phyloP scores from a whole-genome alignment of 2,329 filamentous ascomycete genomes.

The Talaromyces verruculosus region DNA sequence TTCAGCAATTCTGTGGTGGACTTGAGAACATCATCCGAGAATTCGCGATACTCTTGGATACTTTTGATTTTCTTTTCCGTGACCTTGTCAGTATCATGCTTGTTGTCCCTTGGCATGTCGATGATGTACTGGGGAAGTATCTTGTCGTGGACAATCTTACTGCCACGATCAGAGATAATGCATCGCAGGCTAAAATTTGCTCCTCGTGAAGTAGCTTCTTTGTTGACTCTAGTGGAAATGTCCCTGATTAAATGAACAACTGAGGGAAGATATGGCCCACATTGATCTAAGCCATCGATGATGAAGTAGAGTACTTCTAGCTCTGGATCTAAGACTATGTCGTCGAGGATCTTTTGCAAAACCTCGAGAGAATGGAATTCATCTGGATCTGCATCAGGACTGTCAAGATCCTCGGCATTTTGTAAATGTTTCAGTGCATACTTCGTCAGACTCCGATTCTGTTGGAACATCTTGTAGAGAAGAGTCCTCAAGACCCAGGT shows the following conservation, averaged over 20 bases:
- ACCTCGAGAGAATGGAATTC: slow-evolving; percentile 7
- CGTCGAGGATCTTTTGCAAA: slow-evolving; percentile 1
- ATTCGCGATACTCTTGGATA: slow-evolving; percentile 1
- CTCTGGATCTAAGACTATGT: neutral
- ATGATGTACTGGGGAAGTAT: neutral
- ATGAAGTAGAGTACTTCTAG: slow-evolving; percentile 7
- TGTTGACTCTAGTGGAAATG: slow-evolving; percentile 3
- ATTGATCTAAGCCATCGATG: slow-evolving; percentile 10
- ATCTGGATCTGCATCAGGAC: neutral
- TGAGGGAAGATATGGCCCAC: slow-evolving; percentile 1
- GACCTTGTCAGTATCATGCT: neutral
- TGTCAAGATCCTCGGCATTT: neutral
- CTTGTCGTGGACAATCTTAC: neutral
- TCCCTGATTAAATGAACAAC: slow-evolving; percentile 1
- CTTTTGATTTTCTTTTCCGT: slow-evolving; percentile 3
- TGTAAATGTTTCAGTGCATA: slow-evolving; percentile 10
- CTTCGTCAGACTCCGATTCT: slow-evolving; percentile 5
- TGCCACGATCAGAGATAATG: slow-evolving; percentile 5
- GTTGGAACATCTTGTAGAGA: slow-evolving; percentile 2
- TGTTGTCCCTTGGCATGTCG: slow-evolving; percentile 6
- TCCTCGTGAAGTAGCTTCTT: neutral
- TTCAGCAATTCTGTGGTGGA: neutral
- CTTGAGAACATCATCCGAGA: slow-evolving; percentile 4
- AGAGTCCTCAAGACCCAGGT: slow-evolving; percentile 9
- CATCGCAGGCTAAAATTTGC: slow-evolving; percentile 6